Conservation (phyloP, 441 rosid species). For the Populus tomentosa region DNA sequence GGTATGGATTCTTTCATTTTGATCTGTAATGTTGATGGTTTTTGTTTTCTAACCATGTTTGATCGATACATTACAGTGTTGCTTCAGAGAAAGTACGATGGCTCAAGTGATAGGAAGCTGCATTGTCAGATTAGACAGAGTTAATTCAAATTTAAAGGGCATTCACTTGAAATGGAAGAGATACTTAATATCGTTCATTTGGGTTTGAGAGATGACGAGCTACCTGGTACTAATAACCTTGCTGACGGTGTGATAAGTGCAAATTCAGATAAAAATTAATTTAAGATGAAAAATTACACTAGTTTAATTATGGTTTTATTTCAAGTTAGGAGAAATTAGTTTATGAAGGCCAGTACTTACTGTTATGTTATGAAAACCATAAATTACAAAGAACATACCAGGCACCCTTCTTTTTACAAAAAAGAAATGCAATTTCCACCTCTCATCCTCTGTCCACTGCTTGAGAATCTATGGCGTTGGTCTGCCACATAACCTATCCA, state of each 20-base stretch:
- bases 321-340: neutral
- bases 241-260: neutral
- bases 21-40: too few relatives aligned
- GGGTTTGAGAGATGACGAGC: neutral
- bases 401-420: neutral
- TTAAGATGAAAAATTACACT: neutral
- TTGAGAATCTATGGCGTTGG: conserved; percentile 20
- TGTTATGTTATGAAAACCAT: neutral
- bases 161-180: too few relatives aligned
- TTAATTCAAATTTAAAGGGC: too few relatives aligned
- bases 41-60: too few relatives aligned
- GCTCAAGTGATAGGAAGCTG: neutral
- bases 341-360: neutral
- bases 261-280: neutral
- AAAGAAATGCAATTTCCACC: neutral
- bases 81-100: too few relatives aligned
- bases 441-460: neutral
- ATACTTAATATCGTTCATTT: too few relatives aligned
- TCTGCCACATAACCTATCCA: conserved; percentile 48
- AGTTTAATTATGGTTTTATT: neutral
- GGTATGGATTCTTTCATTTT: too few relatives aligned
- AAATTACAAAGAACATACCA: neutral
- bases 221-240: neutral
- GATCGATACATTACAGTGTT: neutral
- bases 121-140: neutral